Evolutionary conservation across 2,329 filamentous ascomycete genomes (phyloP).

Genomic region (Hymenoscyphus occultus): DNA sequence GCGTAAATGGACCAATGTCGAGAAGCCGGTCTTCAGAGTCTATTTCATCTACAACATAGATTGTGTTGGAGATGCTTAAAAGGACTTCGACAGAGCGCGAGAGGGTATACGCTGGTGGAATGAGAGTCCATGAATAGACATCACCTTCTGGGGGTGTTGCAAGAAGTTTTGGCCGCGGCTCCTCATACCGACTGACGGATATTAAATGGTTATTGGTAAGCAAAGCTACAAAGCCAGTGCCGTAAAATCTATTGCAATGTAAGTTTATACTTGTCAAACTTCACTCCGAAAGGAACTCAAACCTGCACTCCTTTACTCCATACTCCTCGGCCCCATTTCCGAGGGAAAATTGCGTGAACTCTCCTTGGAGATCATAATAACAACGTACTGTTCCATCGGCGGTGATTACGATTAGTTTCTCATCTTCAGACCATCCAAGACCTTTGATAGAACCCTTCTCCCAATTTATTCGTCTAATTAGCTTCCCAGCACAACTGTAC

Average conservation of each 20-base stretch:
- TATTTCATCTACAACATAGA: slow-evolving; percentile 81
- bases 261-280: neutral
- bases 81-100: slow-evolving; percentile 92
- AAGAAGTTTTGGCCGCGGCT: slow-evolving; percentile 82
- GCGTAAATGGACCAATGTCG: slow-evolving; percentile 87
- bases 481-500: slow-evolving; percentile 88
- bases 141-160: slow-evolving; percentile 73
- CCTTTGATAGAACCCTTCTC: slow-evolving; percentile 85
- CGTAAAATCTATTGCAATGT: slow-evolving; percentile 63
- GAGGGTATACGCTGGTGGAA: slow-evolving; percentile 82
- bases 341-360: slow-evolving; percentile 91
- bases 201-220: slow-evolving; percentile 85
- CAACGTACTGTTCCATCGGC: slow-evolving; percentile 87
- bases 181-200: slow-evolving; percentile 82
- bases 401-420: slow-evolving; percentile 84
- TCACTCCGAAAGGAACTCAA: slow-evolving; percentile 10
- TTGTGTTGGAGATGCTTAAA: slow-evolving; percentile 77
- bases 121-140: slow-evolving; percentile 84
- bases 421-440: slow-evolving; percentile 94
- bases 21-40: slow-evolving; percentile 90
- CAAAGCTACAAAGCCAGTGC: slow-evolving; percentile 86
- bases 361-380: slow-evolving; percentile 84
- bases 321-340: slow-evolving; percentile 86
- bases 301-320: slow-evolving; percentile 79
- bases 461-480: slow-evolving; percentile 84